Conservation (phyloP, 1,284 basidiomycete genomes). For the Ustilago crameri region DNA sequence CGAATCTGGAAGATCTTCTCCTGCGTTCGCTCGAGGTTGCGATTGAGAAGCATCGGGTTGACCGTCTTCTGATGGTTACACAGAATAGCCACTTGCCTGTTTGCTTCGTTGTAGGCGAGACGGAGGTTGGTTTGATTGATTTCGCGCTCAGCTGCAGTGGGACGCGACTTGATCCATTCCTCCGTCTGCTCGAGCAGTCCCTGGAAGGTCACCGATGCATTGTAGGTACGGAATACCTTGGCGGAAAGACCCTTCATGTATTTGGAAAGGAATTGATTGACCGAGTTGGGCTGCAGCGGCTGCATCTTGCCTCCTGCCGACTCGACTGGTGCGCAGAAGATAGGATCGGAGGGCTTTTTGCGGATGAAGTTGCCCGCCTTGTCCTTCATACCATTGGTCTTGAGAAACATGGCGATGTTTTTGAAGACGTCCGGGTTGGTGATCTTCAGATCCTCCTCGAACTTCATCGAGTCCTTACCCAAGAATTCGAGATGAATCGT, state of each 20-base stretch:
- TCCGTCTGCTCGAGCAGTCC: conserved; percentile 66
- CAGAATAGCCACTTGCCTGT: conserved; percentile 66
- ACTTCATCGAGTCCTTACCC: conserved; percentile 68
- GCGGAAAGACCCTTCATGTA: conserved; percentile 67
- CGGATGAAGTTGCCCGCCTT: conserved; percentile 76
- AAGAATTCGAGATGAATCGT: conserved; percentile 66
- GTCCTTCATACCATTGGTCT: conserved; percentile 61
- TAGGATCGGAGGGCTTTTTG: conserved; percentile 85
- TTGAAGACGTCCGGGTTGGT: conserved; percentile 63
- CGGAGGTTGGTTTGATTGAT: conserved; percentile 60
- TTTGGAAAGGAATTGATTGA: conserved; percentile 66
- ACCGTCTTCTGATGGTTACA: conserved; percentile 68
- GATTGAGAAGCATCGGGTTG: conserved; percentile 59
- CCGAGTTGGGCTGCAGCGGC: conserved; percentile 54
- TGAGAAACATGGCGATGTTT: conserved; percentile 65
- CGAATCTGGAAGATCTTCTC: conserved; percentile 61
- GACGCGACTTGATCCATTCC: conserved; percentile 59
- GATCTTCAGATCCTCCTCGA: conserved; percentile 65
- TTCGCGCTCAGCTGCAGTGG: conserved; percentile 60
- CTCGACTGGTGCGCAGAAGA: conserved; percentile 75
- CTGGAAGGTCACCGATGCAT: conserved; percentile 67
- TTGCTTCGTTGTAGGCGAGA: conserved; percentile 67
- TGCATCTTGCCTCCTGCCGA: conserved; percentile 45
- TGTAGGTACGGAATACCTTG: conserved; percentile 69
- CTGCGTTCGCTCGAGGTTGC: conserved; percentile 53